These are phyloP conservation scores for Xanthoconium separans DNA, from an alignment of 1,284 basidiomycete genomes.

Conservation along the genomic window DNA sequence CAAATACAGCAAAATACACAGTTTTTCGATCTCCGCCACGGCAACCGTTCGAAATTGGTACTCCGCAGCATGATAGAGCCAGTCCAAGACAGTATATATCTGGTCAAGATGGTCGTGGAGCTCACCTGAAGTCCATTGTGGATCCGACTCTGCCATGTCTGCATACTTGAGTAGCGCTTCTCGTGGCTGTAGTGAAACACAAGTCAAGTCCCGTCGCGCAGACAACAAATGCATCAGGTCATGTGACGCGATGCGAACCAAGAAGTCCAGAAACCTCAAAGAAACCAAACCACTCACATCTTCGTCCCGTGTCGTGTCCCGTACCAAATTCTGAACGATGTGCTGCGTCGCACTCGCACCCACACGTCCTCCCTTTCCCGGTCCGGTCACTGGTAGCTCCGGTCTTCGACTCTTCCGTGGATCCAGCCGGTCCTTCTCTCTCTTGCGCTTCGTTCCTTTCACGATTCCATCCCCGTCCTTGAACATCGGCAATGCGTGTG, in stretches of 20 bases:
- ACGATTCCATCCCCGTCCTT: slow-evolving; percentile 72
- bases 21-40: slow-evolving; percentile 37
- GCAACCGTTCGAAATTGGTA: slow-evolving; percentile 36
- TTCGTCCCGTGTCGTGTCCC: slow-evolving; percentile 85
- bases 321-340: slow-evolving; percentile 89
- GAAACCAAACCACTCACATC: slow-evolving; percentile 69
- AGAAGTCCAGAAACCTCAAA: slow-evolving; percentile 8
- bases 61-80: slow-evolving; percentile 27
- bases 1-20: slow-evolving; percentile 46
- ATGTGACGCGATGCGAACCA: slow-evolving; percentile 8
- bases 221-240: slow-evolving; percentile 14
- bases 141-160: slow-evolving; percentile 68
- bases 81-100: slow-evolving; percentile 4
- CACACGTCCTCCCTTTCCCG: slow-evolving; percentile 90
- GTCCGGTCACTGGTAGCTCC: slow-evolving; percentile 88
- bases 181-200: slow-evolving; percentile 66
- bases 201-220: slow-evolving; percentile 3
- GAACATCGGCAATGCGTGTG: slow-evolving; percentile 88
- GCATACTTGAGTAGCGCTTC: slow-evolving; percentile 97
- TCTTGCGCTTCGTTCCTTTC: slow-evolving; percentile 76
- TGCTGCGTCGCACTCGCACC: slow-evolving; percentile 95
- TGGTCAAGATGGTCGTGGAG: slow-evolving; percentile 16
- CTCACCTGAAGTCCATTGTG: slow-evolving; percentile 81
- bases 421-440: slow-evolving; percentile 86
- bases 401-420: slow-evolving; percentile 89